phyloP scores from a whole-genome alignment of 2,329 filamentous ascomycete species.

The Ophiostoma populinum region DNA sequence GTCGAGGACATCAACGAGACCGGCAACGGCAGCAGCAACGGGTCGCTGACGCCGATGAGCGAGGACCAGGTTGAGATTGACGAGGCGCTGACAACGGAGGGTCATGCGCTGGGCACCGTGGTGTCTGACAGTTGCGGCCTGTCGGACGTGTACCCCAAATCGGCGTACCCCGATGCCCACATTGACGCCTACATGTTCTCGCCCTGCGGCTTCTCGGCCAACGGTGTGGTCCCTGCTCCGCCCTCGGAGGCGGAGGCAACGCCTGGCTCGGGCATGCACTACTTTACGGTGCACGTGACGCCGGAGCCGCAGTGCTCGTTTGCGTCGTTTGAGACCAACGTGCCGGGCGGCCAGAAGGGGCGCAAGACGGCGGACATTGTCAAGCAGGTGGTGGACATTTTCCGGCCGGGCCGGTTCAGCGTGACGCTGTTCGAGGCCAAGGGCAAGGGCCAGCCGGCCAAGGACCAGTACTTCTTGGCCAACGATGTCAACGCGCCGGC shows the following conservation, averaged over 20 bases:
- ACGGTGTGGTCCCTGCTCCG: conserved; percentile 78
- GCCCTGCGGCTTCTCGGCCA: conserved; percentile 93
- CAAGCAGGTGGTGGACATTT: conserved; percentile 85
- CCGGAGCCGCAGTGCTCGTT: conserved; percentile 95
- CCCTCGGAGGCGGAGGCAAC: conserved; percentile 10
- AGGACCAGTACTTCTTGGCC: conserved; percentile 14
- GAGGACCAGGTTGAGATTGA: conserved; percentile 31
- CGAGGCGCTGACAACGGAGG: conserved; percentile 74
- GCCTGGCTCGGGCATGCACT: conserved; percentile 38
- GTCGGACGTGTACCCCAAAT: conserved; percentile 71
- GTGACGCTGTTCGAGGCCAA: conserved; percentile 94
- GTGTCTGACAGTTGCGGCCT: conserved; percentile 84
- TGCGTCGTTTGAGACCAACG: conserved; percentile 96
- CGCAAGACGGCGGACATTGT: conserved; percentile 82
- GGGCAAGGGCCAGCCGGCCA: conserved; percentile 15
- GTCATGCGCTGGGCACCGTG: conserved; percentile 80
- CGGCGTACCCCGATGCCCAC: conserved; percentile 77
- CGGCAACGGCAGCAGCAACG: conserved; percentile 26
- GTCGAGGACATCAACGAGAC: conserved; percentile 57
- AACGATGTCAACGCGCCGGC: conserved; percentile 4
- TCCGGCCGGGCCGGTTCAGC: conserved; percentile 94
- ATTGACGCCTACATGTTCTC: conserved; percentile 95
- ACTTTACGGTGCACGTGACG: conserved; percentile 97
- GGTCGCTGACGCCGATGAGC: conserved; percentile 38
- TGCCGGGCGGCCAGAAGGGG: conserved; percentile 73